Evolutionary conservation across 2,329 filamentous ascomycete species (phyloP).

Genomic region (Xylogone sp.): DNA sequence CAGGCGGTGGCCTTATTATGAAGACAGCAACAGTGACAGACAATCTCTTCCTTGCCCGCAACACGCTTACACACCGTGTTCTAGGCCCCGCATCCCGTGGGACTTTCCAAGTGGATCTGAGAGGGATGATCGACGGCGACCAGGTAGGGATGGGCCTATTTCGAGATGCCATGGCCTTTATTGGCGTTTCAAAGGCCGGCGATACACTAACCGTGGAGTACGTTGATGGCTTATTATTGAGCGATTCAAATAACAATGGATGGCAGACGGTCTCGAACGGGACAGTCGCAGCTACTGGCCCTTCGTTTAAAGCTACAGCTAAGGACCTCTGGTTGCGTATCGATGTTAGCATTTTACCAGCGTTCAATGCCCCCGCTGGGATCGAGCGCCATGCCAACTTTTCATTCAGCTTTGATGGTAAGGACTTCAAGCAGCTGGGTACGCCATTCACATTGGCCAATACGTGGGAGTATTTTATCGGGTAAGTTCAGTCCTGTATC

Average conservation of each 20-base stretch:
- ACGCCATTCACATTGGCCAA: slow-evolving; percentile 32
- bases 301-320: slow-evolving; percentile 17
- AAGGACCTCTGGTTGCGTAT: slow-evolving; percentile 34
- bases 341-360: slow-evolving; percentile 27
- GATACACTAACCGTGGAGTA: background rate
- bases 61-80: slow-evolving; percentile 45
- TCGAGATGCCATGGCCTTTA: slow-evolving; percentile 48
- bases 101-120: slow-evolving; percentile 47
- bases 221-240: slow-evolving; percentile 23
- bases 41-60: slow-evolving; percentile 44
- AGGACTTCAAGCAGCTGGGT: slow-evolving; percentile 32
- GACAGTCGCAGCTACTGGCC: slow-evolving; percentile 28
- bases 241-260: slow-evolving; percentile 23
- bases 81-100: slow-evolving; percentile 40
- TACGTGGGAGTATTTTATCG: slow-evolving; percentile 44
- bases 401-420: slow-evolving; percentile 41
- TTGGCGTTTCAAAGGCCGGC: slow-evolving; percentile 41
- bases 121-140: slow-evolving; percentile 47
- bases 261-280: slow-evolving; percentile 31
- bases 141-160: slow-evolving; percentile 48
- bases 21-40: slow-evolving; percentile 47
- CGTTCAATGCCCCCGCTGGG: slow-evolving; percentile 25
- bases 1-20: slow-evolving; percentile 38
- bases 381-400: slow-evolving; percentile 29
- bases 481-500: slow-evolving; percentile 20